Evolutionary conservation across 2,329 filamentous ascomycete species (phyloP).

Genomic region (Ophiostoma quercus): DNA sequence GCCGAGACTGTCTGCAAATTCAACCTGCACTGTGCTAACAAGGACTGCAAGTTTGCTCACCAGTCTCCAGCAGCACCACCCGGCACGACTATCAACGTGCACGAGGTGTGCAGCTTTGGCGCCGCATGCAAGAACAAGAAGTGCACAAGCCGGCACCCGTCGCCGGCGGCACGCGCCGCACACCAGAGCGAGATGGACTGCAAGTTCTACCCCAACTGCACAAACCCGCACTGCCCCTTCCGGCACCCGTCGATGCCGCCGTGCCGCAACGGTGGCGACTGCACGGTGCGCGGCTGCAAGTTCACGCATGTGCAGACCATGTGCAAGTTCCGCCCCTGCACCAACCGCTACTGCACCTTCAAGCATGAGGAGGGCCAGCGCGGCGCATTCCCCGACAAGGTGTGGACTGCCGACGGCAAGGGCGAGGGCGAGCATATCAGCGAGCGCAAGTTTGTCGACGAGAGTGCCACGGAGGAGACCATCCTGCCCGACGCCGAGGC

Average conservation of each 20-base stretch:
- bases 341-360: slow-evolving; percentile 81
- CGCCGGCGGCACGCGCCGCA: slow-evolving; percentile 71
- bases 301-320: slow-evolving; percentile 80
- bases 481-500: slow-evolving; percentile 51
- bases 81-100: slow-evolving; percentile 69
- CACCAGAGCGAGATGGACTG: slow-evolving; percentile 82
- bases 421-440: slow-evolving; percentile 59
- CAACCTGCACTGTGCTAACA: slow-evolving; percentile 82
- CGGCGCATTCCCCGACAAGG: slow-evolving; percentile 78
- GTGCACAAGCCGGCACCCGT: slow-evolving; percentile 86
- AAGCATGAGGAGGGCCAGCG: slow-evolving; percentile 89
- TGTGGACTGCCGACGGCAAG: slow-evolving; percentile 65
- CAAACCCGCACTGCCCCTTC: slow-evolving; percentile 82
- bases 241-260: slow-evolving; percentile 80
- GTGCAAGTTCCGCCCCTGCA: slow-evolving; percentile 88
- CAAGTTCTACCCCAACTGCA: slow-evolving; percentile 87
- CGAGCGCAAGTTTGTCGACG: slow-evolving; percentile 80
- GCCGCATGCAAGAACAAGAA: slow-evolving; percentile 94
- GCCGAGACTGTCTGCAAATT: slow-evolving; percentile 76
- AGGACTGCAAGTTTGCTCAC: slow-evolving; percentile 87
- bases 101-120: slow-evolving; percentile 75
- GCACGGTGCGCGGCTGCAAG: slow-evolving; percentile 73
- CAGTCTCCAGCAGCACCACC: slow-evolving; percentile 86
- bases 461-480: slow-evolving; percentile 62
- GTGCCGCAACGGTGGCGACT: slow-evolving; percentile 88